phyloP scores from a whole-genome alignment of 1,284 basidiomycete genomes.

The Ustanciosporium gigantosporum region DNA sequence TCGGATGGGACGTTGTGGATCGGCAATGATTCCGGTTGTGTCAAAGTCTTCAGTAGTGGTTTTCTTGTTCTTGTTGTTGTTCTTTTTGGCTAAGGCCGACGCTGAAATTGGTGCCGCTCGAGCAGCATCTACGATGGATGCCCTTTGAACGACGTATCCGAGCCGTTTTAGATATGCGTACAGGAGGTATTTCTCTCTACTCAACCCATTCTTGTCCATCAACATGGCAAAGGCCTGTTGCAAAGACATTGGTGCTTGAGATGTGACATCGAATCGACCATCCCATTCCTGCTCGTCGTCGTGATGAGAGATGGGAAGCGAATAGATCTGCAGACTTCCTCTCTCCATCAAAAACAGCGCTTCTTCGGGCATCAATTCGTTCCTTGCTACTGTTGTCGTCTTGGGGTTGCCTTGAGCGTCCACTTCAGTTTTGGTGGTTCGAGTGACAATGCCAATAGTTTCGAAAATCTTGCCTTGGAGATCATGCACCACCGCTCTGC shows the following conservation, averaged over 20 bases:
- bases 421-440: background rate
- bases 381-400: conserved; percentile 9
- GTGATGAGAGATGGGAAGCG: conserved; percentile 3
- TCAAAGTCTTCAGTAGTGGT: conserved; percentile 1
- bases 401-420: conserved; percentile 3
- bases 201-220: conserved; percentile 74
- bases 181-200: conserved; percentile 84
- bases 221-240: conserved; percentile 85
- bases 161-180: conserved; percentile 88
- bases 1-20: conserved; percentile 36
- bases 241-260: conserved; percentile 74
- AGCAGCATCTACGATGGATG: conserved; percentile 56
- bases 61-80: background rate
- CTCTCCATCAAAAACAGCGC: conserved; percentile 85
- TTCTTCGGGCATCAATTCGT: conserved; percentile 91
- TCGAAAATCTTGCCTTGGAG: conserved; percentile 50
- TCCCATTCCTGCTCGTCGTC: conserved; percentile 49
- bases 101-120: conserved; percentile 19
- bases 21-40: conserved; percentile 29
- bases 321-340: conserved; percentile 22
- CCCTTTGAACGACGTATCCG: conserved; percentile 83
- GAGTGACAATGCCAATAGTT: conserved; percentile 42
- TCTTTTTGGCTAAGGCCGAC: conserved; percentile 1
- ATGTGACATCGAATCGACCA: conserved; percentile 6
- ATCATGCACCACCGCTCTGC: conserved; percentile 45